phyloP scores from a whole-genome alignment of 2,329 filamentous ascomycete genomes.

The Apiospora phragmitis region DNA sequence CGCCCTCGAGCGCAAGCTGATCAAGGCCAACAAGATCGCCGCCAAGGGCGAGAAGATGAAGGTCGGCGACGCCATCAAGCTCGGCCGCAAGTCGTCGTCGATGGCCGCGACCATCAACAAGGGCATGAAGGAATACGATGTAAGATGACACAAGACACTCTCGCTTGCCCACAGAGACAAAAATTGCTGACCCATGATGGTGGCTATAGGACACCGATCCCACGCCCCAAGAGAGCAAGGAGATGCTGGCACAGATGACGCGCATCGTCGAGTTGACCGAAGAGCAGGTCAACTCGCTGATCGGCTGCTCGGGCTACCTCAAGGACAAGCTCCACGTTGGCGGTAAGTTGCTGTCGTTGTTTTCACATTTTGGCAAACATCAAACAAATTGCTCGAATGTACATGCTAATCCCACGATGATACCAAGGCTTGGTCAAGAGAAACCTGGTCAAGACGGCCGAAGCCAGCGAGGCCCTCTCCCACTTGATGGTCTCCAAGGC shows the following conservation, averaged over 20 bases:
- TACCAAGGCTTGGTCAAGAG: not conserved
- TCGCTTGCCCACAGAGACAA: too few relatives aligned
- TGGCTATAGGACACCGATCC: not conserved
- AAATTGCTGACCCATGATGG: not conserved
- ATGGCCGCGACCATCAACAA: conserved; percentile 1
- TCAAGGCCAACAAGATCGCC: conserved; percentile 8
- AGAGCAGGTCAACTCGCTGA: conserved; percentile 1
- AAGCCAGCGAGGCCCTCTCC: not conserved
- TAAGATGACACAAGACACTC: not conserved
- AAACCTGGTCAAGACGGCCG: not conserved
- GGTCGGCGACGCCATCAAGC: conserved; percentile 4
- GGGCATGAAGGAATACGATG: not conserved
- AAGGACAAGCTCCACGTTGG: conserved; percentile 1
- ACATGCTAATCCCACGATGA: not conserved
- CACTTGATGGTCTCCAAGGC: conserved; percentile 7
- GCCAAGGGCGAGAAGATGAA: conserved; percentile 6
- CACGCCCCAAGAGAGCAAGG: not conserved
- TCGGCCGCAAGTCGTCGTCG: not conserved
- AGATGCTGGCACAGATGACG: not conserved
- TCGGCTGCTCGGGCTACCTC: not conserved
- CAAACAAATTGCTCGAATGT: not conserved
- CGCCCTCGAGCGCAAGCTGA: conserved; percentile 6
- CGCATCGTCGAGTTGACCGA: conserved; percentile 9
- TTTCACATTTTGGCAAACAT: not conserved
- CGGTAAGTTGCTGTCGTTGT: not conserved